phyloP scores from a whole-genome alignment of 1,284 basidiomycete genomes.

The Prillingera fragicola region DNA sequence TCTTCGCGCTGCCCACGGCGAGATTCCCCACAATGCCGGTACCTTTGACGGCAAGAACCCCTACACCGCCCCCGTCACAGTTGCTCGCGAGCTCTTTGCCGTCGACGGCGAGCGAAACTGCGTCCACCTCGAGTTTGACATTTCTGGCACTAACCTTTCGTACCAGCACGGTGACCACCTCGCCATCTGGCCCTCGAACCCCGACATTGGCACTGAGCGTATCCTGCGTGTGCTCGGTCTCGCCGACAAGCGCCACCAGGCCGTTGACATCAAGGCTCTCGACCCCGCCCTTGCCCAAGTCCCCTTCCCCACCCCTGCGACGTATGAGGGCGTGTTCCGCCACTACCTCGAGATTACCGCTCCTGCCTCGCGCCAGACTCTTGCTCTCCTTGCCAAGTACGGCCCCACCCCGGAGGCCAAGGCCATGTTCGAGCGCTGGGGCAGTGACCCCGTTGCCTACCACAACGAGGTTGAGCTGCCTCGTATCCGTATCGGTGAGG shows the following conservation, averaged over 20 bases:
- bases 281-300: slow-evolving; percentile 96
- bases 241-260: slow-evolving; percentile 61
- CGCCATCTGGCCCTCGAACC: slow-evolving; percentile 92
- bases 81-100: slow-evolving; percentile 77
- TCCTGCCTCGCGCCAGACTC: slow-evolving; percentile 85
- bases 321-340: slow-evolving; percentile 85
- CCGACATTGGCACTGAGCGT: slow-evolving; percentile 84
- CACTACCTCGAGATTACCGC: slow-evolving; percentile 96
- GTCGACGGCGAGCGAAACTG: slow-evolving; percentile 75
- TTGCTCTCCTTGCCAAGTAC: slow-evolving; percentile 77
- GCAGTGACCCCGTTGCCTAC: slow-evolving; percentile 81
- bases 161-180: slow-evolving; percentile 98
- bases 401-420: slow-evolving; percentile 76
- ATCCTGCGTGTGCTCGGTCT: slow-evolving; percentile 81
- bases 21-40: slow-evolving; percentile 53
- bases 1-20: slow-evolving; percentile 49
- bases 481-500: slow-evolving; percentile 83
- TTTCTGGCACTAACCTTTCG: slow-evolving; percentile 87
- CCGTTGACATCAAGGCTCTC: slow-evolving; percentile 87
- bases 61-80: slow-evolving; percentile 73
- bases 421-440: slow-evolving; percentile 67
- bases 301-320: slow-evolving; percentile 97
- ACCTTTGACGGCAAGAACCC: slow-evolving; percentile 85
- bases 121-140: slow-evolving; percentile 89
- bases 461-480: slow-evolving; percentile 66